Conservation (phyloP, 768 basidiomycete species). For the Myochromella boudieri region DNA sequence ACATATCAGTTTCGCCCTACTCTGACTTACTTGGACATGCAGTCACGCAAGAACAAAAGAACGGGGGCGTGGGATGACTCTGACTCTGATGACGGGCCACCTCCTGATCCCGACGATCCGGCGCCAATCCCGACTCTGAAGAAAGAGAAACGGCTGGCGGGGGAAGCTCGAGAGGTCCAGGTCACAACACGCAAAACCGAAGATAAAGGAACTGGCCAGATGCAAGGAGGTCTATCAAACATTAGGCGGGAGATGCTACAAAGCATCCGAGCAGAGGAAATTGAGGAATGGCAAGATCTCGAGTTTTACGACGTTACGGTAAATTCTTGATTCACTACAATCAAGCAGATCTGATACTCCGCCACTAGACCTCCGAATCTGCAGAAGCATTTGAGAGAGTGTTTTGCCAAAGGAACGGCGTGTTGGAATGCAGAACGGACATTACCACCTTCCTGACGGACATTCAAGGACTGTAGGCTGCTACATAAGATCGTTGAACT, state of each 20-base stretch:
- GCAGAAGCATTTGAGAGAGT: conserved; percentile 57
- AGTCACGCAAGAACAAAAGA: conserved; percentile 63
- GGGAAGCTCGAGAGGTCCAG: conserved; percentile 75
- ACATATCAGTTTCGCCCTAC: conserved; percentile 84
- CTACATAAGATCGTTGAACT: neutral
- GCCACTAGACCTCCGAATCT: conserved; percentile 57
- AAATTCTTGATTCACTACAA: conserved; percentile 20
- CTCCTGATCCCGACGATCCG: conserved; percentile 76
- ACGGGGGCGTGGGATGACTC: conserved; percentile 54
- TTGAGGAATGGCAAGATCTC: conserved; percentile 72
- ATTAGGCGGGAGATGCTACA: conserved; percentile 77
- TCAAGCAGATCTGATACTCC: conserved; percentile 8
- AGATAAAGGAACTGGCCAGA: conserved; percentile 49
- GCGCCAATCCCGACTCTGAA: conserved; percentile 42
- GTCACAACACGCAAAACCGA: conserved; percentile 72
- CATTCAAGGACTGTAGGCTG: conserved; percentile 51
- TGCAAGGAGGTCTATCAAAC: conserved; percentile 66
- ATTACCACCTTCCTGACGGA: conserved; percentile 57
- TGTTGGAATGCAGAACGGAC: conserved; percentile 54
- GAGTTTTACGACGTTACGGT: conserved; percentile 69
- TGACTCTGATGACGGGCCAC: conserved; percentile 78
- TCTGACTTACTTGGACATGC: conserved; percentile 74
- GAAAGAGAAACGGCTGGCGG: conserved; percentile 60
- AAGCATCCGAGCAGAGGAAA: conserved; percentile 72
- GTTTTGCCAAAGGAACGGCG: conserved; percentile 55